Percentiles rank a stretch among this genome's conserved stretches.
Conservation (phyloP, 192 early-diverging fungal genomes). For the Allomyces macrogynus region DNA sequence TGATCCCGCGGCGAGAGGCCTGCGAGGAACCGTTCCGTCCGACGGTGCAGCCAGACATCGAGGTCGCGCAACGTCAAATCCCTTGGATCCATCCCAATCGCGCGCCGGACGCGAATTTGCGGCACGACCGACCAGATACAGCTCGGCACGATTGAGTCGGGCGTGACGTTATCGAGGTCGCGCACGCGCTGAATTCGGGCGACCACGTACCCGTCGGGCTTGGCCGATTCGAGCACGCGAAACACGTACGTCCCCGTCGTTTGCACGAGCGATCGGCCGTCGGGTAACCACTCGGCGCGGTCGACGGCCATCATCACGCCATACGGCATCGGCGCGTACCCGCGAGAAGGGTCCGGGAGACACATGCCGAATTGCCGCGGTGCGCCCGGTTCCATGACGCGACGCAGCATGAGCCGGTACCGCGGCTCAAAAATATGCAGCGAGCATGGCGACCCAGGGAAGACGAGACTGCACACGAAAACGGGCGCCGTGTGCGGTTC, state of each 20-base stretch:
- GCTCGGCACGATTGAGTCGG: background rate
- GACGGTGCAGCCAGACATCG: too few species aligned
- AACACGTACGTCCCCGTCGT: slow-evolving; percentile 26
- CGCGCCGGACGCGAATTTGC: too few species aligned
- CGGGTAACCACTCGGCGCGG: slow-evolving; percentile 17
- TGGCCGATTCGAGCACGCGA: slow-evolving; percentile 12
- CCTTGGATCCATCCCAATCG: too few species aligned
- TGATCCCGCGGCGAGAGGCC: slow-evolving; percentile 5
- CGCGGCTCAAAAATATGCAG: slow-evolving; percentile 44
- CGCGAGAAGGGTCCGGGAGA: slow-evolving; percentile 6
- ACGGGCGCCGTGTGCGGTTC: slow-evolving; percentile 23
- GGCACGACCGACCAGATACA: too few species aligned
- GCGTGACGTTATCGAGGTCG: slow-evolving; percentile 14
- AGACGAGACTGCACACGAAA: slow-evolving; percentile 31
- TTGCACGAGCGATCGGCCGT: slow-evolving; percentile 30
- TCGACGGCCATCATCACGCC: slow-evolving; percentile 26
- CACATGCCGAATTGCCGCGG: slow-evolving; percentile 32
- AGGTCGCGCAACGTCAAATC: too few species aligned
- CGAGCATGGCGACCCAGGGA: slow-evolving; percentile 35
- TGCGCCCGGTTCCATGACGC: slow-evolving; percentile 15
- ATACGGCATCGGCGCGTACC: slow-evolving; percentile 16
- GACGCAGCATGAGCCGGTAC: slow-evolving; percentile 37
- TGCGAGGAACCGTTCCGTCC: too few species aligned
- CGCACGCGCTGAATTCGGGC: slow-evolving; percentile 24
- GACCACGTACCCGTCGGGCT: slow-evolving; percentile 25